Conservation (phyloP, 2,329 filamentous ascomycete genomes). For the Colletotrichum gloeosporioides region DNA sequence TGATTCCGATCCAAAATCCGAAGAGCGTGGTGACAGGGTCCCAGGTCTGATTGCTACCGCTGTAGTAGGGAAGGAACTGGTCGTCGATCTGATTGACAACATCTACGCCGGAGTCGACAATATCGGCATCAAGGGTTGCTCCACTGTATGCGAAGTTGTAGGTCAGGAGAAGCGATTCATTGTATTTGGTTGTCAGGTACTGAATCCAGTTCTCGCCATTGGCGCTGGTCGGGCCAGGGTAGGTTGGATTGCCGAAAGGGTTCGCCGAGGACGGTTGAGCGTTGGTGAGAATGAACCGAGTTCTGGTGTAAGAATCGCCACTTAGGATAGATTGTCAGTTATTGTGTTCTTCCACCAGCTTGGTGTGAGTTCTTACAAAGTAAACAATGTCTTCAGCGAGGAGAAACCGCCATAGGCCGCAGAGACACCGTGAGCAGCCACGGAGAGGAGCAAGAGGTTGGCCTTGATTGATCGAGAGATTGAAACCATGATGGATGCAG, state of each 20-base stretch:
- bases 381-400: not conserved
- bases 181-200: conserved; percentile 43
- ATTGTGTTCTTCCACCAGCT: accelerated
- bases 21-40: conserved; percentile 46
- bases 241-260: conserved; percentile 54
- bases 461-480: not conserved
- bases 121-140: conserved; percentile 30
- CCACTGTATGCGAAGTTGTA: not conserved
- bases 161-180: not conserved
- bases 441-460: not conserved
- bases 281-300: conserved; percentile 45
- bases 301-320: conserved; percentile 44
- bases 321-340: conserved; percentile 41
- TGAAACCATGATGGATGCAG: not conserved
- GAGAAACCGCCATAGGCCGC: not conserved
- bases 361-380: not conserved
- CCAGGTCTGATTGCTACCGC: conserved; percentile 32
- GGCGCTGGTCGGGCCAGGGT: conserved; percentile 43
- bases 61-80: conserved; percentile 41
- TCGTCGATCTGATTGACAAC: conserved; percentile 51
- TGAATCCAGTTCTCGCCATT: conserved; percentile 62
- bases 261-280: conserved; percentile 24
- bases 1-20: conserved; percentile 61
- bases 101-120: conserved; percentile 55
- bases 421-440: not conserved